A percentile compares a stretch with the other conserved stretches of the same genome.
phyloP scores from a whole-genome alignment of 2,329 filamentous ascomycete genomes.

The Aspergillus sp. region DNA sequence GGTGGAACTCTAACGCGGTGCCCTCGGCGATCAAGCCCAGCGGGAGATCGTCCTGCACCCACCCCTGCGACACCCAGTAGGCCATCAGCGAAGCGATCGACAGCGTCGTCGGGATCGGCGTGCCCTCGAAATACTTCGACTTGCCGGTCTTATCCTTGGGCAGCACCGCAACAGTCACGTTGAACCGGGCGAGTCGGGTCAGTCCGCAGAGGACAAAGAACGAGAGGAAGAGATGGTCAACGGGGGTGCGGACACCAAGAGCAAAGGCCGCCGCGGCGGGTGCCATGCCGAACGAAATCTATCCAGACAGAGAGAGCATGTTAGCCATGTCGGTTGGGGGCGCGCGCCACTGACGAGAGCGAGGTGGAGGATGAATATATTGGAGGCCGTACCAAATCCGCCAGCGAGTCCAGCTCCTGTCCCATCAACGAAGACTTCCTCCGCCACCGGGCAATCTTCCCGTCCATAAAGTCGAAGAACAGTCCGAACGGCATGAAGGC shows the following conservation, averaged over 20 bases:
- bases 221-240: slow-evolving; percentile 76
- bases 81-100: slow-evolving; percentile 80
- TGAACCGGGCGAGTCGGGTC: slow-evolving; percentile 92
- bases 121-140: slow-evolving; percentile 93
- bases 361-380: no score
- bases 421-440: slow-evolving; percentile 98
- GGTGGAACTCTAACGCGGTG: slow-evolving; percentile 77
- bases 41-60: slow-evolving; percentile 77
- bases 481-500: slow-evolving; percentile 86
- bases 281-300: slow-evolving; percentile 95
- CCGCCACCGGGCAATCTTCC: slow-evolving; percentile 92
- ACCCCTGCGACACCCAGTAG: slow-evolving; percentile 80
- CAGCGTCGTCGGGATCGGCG: slow-evolving; percentile 88
- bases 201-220: slow-evolving; percentile 95
- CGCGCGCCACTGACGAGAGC: no score
- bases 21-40: slow-evolving; percentile 68
- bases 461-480: slow-evolving; percentile 98
- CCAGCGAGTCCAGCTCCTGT: slow-evolving; percentile 92
- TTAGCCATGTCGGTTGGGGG: slow-evolving; percentile 3
- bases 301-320: slow-evolving; percentile 2
- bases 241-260: slow-evolving; percentile 77
- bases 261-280: slow-evolving; percentile 86
- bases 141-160: slow-evolving; percentile 93
- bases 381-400: slow-evolving; percentile 71
- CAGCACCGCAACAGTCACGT: slow-evolving; percentile 85